phyloP scores from a whole-genome alignment of 805 yeast genomes.

The Yarrowia keelungensis region DNA sequence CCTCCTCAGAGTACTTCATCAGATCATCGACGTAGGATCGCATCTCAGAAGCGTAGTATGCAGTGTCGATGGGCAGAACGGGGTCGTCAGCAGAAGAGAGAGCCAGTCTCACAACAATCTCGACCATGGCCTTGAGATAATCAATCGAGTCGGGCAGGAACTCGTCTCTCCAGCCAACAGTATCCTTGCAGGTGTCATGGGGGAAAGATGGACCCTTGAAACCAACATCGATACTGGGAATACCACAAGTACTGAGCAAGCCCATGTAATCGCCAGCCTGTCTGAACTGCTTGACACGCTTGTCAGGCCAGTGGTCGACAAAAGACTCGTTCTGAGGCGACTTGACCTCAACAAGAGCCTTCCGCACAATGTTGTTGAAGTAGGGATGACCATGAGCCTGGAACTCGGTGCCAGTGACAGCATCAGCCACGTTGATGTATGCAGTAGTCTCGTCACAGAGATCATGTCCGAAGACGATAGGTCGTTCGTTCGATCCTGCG shows the following conservation, averaged over 20 bases:
- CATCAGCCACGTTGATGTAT: constrained; percentile 75
- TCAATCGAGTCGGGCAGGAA: constrained; percentile 63
- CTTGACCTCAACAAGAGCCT: constrained; percentile 49
- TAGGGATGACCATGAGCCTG: constrained; percentile 71
- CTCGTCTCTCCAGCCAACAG: constrained; percentile 61
- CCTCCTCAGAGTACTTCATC: constrained; percentile 43
- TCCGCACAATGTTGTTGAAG: constrained; percentile 57
- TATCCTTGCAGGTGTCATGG: constrained; percentile 67
- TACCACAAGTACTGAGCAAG: constrained; percentile 65
- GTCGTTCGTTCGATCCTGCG: constrained; percentile 86
- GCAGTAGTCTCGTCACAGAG: constrained; percentile 68
- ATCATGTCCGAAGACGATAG: constrained; percentile 61
- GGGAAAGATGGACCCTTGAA: constrained; percentile 56
- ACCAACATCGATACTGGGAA: constrained; percentile 71
- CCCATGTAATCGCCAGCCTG: constrained; percentile 72
- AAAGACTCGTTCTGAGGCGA: constrained; percentile 38
- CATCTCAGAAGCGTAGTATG: constrained; percentile 56
- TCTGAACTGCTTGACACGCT: constrained; percentile 41
- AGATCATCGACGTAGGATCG: constrained; percentile 58
- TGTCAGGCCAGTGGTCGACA: constrained; percentile 42
- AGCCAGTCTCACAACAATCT: constrained; percentile 60
- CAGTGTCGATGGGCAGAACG: constrained; percentile 70
- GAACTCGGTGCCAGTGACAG: constrained; percentile 61
- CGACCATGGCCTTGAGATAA: constrained; percentile 62
- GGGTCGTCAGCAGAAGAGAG: constrained; percentile 78